Percentiles rank a stretch among this genome's conserved stretches.
phyloP scores from a whole-genome alignment of 1,139 yeast genomes.

The Yamadazyma sp. region DNA sequence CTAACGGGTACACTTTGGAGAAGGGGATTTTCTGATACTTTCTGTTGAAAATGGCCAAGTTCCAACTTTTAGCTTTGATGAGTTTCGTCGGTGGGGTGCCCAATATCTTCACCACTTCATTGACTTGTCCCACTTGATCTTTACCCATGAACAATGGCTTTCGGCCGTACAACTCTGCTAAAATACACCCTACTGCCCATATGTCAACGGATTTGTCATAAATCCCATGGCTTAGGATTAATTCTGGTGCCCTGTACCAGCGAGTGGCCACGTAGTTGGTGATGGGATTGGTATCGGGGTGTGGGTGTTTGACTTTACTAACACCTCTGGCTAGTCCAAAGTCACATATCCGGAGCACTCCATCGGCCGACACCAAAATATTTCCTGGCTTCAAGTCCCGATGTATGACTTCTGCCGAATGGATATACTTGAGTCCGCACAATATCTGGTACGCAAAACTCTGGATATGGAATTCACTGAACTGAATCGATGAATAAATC shows the following conservation, averaged over 20 bases:
- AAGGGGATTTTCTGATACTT: slow-evolving; percentile 42
- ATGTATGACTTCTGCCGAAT: slow-evolving; percentile 82
- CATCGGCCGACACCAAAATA: slow-evolving; percentile 69
- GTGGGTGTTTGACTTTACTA: slow-evolving; percentile 16
- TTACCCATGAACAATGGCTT: slow-evolving; percentile 72
- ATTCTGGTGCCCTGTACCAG: slow-evolving; percentile 95
- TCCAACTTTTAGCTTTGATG: slow-evolving; percentile 31
- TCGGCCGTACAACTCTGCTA: slow-evolving; percentile 72
- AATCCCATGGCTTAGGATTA: slow-evolving; percentile 60
- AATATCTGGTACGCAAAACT: slow-evolving; percentile 74
- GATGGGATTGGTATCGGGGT: slow-evolving; percentile 43
- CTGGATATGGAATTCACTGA: slow-evolving; percentile 82
- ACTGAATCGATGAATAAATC: slow-evolving; percentile 70
- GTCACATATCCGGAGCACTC: slow-evolving; percentile 77
- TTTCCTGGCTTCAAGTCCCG: slow-evolving; percentile 87
- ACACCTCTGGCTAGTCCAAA: slow-evolving; percentile 87
- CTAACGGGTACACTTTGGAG: slow-evolving; percentile 58
- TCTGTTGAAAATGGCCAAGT: slow-evolving; percentile 14
- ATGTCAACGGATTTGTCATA: slow-evolving; percentile 64
- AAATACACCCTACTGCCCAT: slow-evolving; percentile 84
- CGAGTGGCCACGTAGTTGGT: slow-evolving; percentile 92
- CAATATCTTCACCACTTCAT: slow-evolving; percentile 59
- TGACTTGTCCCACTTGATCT: slow-evolving; percentile 62
- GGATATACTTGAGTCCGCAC: slow-evolving; percentile 80
- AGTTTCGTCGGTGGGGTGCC: slow-evolving; percentile 58